These are phyloP conservation scores for Spinellus fusiger DNA, from an alignment of 192 early-diverging fungal genomes.

Conservation along the genomic window DNA sequence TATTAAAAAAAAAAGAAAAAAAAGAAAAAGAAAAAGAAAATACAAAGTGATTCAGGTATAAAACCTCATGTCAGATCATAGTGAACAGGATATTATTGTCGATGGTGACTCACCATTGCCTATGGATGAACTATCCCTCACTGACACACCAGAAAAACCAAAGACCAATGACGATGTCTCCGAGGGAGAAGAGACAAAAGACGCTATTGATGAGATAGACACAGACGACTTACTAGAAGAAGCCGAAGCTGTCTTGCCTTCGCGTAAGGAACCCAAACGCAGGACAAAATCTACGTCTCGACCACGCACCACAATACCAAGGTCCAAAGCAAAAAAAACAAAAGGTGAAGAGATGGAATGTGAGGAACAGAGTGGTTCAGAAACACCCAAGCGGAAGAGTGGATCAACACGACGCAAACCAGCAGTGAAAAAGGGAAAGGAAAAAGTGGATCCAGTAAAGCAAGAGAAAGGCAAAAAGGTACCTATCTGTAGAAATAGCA, in stretches of 20 bases:
- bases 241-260: not conserved
- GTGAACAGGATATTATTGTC: constrained; percentile 2
- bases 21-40: not conserved
- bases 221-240: constrained; percentile 17
- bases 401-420: constrained; percentile 7
- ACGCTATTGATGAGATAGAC: constrained; percentile 3
- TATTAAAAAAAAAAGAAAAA: not conserved
- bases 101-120: constrained; percentile 1
- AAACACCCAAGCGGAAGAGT: constrained; percentile 5
- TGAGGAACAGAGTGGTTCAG: constrained; percentile 3
- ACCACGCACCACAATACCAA: not conserved
- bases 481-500: not conserved
- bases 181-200: constrained; percentile 4
- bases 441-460: not conserved
- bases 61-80: not conserved
- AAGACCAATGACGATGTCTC: not conserved
- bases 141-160: not conserved
- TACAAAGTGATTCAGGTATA: too few relatives aligned
- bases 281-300: not conserved
- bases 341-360: not conserved
- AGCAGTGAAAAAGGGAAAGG: constrained; percentile 9
- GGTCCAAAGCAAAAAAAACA: not conserved
- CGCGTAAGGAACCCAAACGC: not conserved
- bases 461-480: constrained; percentile 3
- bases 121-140: not conserved